These are phyloP conservation scores for Pugionium cornutum DNA, from an alignment of 345 rosid species.

Conservation along the genomic window DNA sequence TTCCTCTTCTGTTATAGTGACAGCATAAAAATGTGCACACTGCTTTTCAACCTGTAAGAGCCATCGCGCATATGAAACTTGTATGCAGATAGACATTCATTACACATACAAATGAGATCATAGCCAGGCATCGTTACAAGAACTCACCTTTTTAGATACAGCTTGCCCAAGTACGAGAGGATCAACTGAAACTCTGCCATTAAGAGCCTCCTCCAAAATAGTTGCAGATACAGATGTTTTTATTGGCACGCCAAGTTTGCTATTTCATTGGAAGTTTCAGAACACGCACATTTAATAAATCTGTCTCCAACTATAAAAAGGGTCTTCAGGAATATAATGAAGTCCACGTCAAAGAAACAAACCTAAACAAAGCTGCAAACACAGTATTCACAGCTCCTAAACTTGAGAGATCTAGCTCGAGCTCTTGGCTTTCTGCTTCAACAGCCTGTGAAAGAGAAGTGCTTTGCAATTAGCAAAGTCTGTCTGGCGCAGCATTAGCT, in stretches of 20 bases:
- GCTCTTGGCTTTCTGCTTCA: slow-evolving; percentile 85
- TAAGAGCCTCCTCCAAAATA: slow-evolving; percentile 94
- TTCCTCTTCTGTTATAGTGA: slow-evolving; percentile 85
- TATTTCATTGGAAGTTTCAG: slow-evolving; percentile 33
- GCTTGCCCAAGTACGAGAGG: slow-evolving; percentile 69
- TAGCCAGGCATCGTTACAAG: slow-evolving; percentile 5
- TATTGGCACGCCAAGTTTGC: slow-evolving; percentile 98
- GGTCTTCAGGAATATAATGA: not conserved
- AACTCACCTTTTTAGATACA: slow-evolving; percentile 61
- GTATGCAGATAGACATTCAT: slow-evolving; percentile 26
- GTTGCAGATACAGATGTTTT: slow-evolving; percentile 97
- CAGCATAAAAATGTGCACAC: slow-evolving; percentile 95
- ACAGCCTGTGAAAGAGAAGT: slow-evolving; percentile 62
- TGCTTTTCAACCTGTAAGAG: slow-evolving; percentile 91
- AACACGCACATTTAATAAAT: slow-evolving; percentile 2
- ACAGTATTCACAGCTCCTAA: slow-evolving; percentile 94
- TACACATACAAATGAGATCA: slow-evolving; percentile 24
- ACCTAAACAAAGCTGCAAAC: slow-evolving; percentile 99
- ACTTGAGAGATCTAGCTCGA: slow-evolving; percentile 97
- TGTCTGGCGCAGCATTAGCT: slow-evolving; percentile 6
- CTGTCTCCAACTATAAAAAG: not conserved
- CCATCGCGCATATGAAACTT: slow-evolving; percentile 26
- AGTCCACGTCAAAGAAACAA: slow-evolving; percentile 8
- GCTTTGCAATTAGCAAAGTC: slow-evolving; percentile 5
- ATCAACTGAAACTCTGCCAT: slow-evolving; percentile 65